Base-by-base conservation (phyloP, 768 basidiomycete species). In the Phylloporus rhodoxanthus region DNA sequence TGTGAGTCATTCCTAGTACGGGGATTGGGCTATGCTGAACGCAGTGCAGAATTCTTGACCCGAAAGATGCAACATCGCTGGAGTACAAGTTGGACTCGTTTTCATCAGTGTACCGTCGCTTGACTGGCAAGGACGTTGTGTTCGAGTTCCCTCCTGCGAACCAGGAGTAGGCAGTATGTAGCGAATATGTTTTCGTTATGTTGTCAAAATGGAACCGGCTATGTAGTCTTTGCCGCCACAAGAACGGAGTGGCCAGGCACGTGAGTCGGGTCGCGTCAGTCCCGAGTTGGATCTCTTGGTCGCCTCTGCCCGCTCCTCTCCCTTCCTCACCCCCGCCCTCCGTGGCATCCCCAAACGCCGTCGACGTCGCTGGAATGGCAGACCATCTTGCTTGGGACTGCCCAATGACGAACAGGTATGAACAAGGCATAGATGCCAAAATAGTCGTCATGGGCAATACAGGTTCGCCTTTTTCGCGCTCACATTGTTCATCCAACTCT, bases 11-110 rank as follows among this genome's bases (percentile, higher is more conserved):
- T 25, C 47, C 15, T 25, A 42, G 44, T 61, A 45, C 42, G 56
- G 43, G 45, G 11, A 50, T 25, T 6, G 15, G 14, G 30, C 47
- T 50, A 44, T 51, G 45, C 60, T 67, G 45, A 66, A 42, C 29
- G 52, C 45, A 43, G 26, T 17, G 26, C 52, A 98, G 95, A 59
- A 87, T 93, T 79, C 87, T 99, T 59, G 96, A 99, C 79, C 78
- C 91, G 58, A 98, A 98, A 73, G 96, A 99, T 68, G 83, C 92
- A 49, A 98, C 93, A 69, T 89, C 91, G 64, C 80, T 98, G 68
- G 96, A 98, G 79, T 97, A 99, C 87, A 99, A 99, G 82, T 81
- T 98, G 62, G 96, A 99, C 76, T 95, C 94, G 56, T 99, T 98
- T 79, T 88, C 94, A 43, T 93, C 91, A 36, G 91, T 98, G 56